Evolutionary conservation across 2,329 filamentous ascomycete genomes (phyloP), one percentile per base, ranked within the genome.

Genomic region (Cladophialophora yegresii): DNA sequence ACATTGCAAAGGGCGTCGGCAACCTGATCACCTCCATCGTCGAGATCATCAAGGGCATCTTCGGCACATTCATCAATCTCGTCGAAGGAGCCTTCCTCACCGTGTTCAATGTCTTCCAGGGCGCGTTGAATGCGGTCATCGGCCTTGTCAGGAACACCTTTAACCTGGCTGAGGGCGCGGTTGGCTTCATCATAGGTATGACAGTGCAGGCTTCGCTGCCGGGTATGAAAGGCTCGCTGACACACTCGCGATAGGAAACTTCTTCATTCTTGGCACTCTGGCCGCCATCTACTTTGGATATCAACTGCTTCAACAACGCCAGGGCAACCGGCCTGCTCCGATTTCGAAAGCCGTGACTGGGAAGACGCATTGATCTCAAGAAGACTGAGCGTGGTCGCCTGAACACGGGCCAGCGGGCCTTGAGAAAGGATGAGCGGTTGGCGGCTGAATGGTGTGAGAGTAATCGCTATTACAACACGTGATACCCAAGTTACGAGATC

Each of bases 151-250:
- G 64, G 56, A 54, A 61, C 33, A 63, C 65, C 13, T 69, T 69
- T 61, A 69, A 67, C 40, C 20, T 67, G 40, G 63, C 65, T 3
- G 67, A 69, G 50, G 67, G 65, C 47, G 58, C 62, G n/a, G 30
- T 69, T 28, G 65, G 65, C 30, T 67, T 69, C 47, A 54, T 69
- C 61, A 64, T 69, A 20, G 67, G 67, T 69, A 62, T 32, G 60
- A 13, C 54, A 8, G 23, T 0, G 26, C 26, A 28, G 3, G 26
- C 26, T 3, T 28, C 26, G 26, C 26, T 28, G 3, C 26, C 26
- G 26, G 26, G 26, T 28, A 28, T 28, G 33, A 50, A 23, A 0
- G 16, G 16, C n/a, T n/a, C 22, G 20, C 64, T 65, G 57, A 69
- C n/a, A n/a, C n/a, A n/a, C 61, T 9, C 62, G 9, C 12, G 3